Evolutionary conservation across 352 stramenopile species (phyloP).

Genomic region (Globisporangium cystogenes): DNA sequence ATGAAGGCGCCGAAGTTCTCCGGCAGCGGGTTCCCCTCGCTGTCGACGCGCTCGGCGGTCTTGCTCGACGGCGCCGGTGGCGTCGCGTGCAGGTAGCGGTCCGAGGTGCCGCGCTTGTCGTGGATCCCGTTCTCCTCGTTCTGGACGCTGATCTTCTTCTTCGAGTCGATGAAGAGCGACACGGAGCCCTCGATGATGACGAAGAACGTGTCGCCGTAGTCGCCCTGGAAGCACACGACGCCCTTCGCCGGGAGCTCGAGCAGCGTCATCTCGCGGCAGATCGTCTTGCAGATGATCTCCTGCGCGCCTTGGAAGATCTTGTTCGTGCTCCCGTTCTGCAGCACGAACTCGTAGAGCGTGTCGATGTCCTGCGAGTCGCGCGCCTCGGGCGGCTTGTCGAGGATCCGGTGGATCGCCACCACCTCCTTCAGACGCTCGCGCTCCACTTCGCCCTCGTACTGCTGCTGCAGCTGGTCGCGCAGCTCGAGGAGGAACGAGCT

Average conservation of each 20-base stretch:
- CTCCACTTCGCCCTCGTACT: slow-evolving; percentile 36
- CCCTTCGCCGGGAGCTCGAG: slow-evolving; percentile 52
- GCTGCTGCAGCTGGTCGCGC: slow-evolving; percentile 48
- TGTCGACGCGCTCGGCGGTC: background rate
- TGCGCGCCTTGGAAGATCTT: slow-evolving; percentile 80
- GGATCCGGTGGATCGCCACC: slow-evolving; percentile 43
- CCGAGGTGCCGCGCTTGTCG: slow-evolving; percentile 18
- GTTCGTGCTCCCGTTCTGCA: slow-evolving; percentile 75
- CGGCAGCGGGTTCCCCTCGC: slow-evolving; percentile 17
- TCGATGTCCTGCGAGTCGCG: slow-evolving; percentile 60
- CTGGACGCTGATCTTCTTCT: slow-evolving; percentile 23
- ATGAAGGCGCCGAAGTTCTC: slow-evolving; percentile 66
- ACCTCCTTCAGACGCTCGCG: slow-evolving; percentile 42
- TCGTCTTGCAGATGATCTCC: slow-evolving; percentile 86
- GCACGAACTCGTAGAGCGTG: slow-evolving; percentile 70
- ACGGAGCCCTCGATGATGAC: slow-evolving; percentile 72
- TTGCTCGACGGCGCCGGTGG: background rate
- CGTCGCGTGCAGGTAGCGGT: slow-evolving; percentile 9
- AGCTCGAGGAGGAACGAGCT: slow-evolving; percentile 50
- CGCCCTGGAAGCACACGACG: slow-evolving; percentile 76
- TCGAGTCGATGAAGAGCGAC: slow-evolving; percentile 69
- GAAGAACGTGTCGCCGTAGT: slow-evolving; percentile 82
- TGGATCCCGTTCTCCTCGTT: slow-evolving; percentile 10
- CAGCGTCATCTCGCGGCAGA: slow-evolving; percentile 84
- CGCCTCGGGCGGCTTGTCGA: slow-evolving; percentile 35